Conservation (phyloP, 495 filamentous ascomycete genomes). For the Penicillium ucsense region DNA sequence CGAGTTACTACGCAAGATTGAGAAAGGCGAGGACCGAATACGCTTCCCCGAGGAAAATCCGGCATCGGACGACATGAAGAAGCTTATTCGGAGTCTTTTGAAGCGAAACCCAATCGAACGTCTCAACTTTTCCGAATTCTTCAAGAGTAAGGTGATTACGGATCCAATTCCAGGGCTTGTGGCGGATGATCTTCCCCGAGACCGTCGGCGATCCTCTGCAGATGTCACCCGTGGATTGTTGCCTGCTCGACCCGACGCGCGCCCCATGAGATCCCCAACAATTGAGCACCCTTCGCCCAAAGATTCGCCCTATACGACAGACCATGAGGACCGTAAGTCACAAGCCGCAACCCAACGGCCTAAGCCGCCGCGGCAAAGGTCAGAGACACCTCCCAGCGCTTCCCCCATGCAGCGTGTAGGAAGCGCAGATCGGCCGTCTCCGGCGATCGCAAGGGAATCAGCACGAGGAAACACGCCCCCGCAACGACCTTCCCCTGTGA, state of each 20-base stretch:
- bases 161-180: conserved; percentile 76
- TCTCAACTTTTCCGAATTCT: conserved; percentile 75
- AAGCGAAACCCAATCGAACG: conserved; percentile 79
- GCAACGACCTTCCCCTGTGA: conserved; percentile 33
- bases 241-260: conserved; percentile 18
- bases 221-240: conserved; percentile 6
- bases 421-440: conserved; percentile 28
- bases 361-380: conserved; percentile 17
- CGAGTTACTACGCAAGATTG: conserved; percentile 83
- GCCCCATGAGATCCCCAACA: conserved; percentile 7
- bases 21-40: conserved; percentile 74
- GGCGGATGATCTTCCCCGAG: conserved; percentile 55
- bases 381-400: conserved; percentile 28
- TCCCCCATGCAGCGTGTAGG: conserved; percentile 28
- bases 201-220: conserved; percentile 12
- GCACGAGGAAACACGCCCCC: conserved; percentile 15
- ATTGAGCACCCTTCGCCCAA: conserved; percentile 9
- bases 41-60: conserved; percentile 64
- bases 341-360: conserved; percentile 19
- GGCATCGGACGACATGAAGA: conserved; percentile 69
- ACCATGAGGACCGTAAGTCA: conserved; percentile 16
- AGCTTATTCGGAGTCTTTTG: conserved; percentile 67
- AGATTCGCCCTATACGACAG: conserved; percentile 15
- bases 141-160: conserved; percentile 60
- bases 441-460: conserved; percentile 19